Evolutionary conservation across 805 yeast genomes (phyloP).

Genomic region (Yarrowia osloensis): DNA sequence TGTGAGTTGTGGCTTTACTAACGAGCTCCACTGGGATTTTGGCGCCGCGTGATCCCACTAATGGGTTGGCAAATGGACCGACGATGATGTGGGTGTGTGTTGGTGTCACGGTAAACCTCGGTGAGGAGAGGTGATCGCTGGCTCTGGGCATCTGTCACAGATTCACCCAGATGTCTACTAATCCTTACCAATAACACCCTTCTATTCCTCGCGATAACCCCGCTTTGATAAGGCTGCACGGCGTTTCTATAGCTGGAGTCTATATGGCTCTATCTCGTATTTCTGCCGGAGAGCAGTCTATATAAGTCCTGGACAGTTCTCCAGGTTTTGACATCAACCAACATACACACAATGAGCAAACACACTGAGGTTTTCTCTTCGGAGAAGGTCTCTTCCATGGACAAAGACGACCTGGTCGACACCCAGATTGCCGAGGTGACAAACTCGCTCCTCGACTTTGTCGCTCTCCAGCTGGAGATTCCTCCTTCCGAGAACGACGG

Average conservation of each 20-base stretch:
- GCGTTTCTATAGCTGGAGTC: neutral
- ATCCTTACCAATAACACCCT: neutral
- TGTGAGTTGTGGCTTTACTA: neutral
- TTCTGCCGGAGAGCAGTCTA: neutral
- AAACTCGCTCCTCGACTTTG: neutral
- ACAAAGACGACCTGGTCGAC: neutral
- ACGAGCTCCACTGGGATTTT: neutral
- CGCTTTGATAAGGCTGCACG: neutral
- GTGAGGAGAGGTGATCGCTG: no score
- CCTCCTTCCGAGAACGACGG: slow-evolving; percentile 11
- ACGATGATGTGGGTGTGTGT: no score
- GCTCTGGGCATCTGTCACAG: no score
- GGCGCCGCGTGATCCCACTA: neutral
- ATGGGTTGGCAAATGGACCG: neutral
- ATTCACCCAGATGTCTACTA: no score
- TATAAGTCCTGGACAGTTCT: neutral
- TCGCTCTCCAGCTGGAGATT: slow-evolving; percentile 6
- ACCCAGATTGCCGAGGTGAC: neutral
- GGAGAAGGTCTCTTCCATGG: slow-evolving; percentile 4
- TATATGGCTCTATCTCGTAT: neutral
- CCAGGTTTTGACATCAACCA: neutral
- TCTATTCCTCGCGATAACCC: neutral
- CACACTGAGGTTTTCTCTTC: slow-evolving; percentile 14
- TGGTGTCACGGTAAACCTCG: no score
- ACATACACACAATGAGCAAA: neutral